Evolutionary conservation across 306 rosid species (phyloP).

Genomic region (Sicyos edulis): DNA sequence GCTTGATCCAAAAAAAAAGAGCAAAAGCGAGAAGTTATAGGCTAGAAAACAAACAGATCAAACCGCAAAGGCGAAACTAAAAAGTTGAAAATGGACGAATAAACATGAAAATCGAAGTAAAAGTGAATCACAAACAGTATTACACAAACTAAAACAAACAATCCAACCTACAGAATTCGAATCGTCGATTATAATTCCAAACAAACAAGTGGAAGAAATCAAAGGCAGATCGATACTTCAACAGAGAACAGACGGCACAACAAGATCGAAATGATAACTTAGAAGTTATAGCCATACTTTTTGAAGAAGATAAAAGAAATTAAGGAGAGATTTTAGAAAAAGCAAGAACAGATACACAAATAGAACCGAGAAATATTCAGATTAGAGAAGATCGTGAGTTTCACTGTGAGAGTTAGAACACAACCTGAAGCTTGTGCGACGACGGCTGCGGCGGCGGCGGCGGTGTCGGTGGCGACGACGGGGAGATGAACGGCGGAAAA

Average conservation of each 20-base stretch:
- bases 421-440: conserved; percentile 1
- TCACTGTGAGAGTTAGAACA: neutral
- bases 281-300: neutral
- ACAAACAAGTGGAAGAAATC: neutral
- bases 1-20: neutral
- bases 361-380: neutral
- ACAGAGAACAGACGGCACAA: neutral
- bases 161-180: neutral
- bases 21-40: neutral
- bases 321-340: neutral
- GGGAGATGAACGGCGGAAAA: neutral
- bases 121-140: neutral
- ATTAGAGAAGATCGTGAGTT: neutral
- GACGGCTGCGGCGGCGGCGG: no score
- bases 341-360: neutral
- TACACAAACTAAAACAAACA: neutral
- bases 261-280: conserved; percentile 9
- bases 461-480: no score
- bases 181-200: neutral
- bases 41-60: neutral
- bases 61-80: neutral
- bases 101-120: neutral
- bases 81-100: neutral
- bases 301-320: neutral
- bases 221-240: conserved; percentile 1